Base-by-base conservation (phyloP, 1,139 yeast species). In the Scheffersomyces parashehatae region DNA sequence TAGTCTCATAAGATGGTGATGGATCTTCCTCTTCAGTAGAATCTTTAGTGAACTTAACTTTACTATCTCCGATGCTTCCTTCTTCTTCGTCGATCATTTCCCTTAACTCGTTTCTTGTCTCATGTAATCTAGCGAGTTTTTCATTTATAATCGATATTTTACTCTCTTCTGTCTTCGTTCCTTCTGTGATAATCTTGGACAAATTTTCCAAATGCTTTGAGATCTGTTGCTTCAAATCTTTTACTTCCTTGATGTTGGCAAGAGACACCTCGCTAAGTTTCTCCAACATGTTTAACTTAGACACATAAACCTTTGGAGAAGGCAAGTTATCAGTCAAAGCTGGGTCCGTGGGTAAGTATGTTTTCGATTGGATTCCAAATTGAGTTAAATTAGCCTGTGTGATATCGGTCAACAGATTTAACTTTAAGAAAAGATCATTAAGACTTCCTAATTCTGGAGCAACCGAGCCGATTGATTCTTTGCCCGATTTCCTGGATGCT, bases 251-350 rank as follows among this genome's bases (percentile, higher is more conserved):
- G 32, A 77, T 62, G 45, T 64, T 70, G 14, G 60, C 54, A 10
- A 59, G 58, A 10, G 79, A 65, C 15, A 65, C 61, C 12, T 65
- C 60, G 40, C 80, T 69, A 33, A 75, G 59, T 43, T 69, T 67
- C 47, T 75, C 81, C 48, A 77, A 64, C 38, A 68, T 57, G 45
- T 70, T 68, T 38, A 80, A 64, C 54, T 76, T 77, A 29, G 73
- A 60, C 6, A 77, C 65, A 56, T 79, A 79, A 24, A 69, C 68
- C 29, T 70, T 67, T 5, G 85, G 83, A 7, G 79, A 73, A 2
- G 84, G 84, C 37, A 79, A 64, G 39, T 68, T 69, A 31, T 78
- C 82, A 28, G 75, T 65, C 5, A 64, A 65, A 12, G 69, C 57
- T 3, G 75, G 75, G 44, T 71, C 70, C 15, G 56, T 56, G 0